A percentile compares a stretch with the other conserved stretches of the same genome.
Evolutionary conservation across 768 basidiomycete genomes (phyloP).

Genomic region (Brasilioporus rufonigricans): DNA sequence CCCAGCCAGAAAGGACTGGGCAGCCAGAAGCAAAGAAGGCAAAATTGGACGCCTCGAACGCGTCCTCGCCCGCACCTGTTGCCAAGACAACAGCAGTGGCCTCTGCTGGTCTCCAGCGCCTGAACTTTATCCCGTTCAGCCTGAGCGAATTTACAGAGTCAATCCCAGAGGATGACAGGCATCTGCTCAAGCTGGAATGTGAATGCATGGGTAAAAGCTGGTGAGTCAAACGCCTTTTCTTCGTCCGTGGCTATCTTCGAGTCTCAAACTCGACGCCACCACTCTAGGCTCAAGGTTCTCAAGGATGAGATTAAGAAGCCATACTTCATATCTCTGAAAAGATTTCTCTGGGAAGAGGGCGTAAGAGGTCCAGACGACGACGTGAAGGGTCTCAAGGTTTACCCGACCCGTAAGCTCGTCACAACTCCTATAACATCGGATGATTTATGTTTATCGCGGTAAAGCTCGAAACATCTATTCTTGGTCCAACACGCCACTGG

Average conservation of each 20-base stretch:
- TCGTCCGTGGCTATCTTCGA: background rate
- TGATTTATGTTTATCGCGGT: slow-evolving; percentile 7
- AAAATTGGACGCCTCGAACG: slow-evolving; percentile 34
- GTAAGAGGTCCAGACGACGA: slow-evolving; percentile 51
- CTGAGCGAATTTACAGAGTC: slow-evolving; percentile 49
- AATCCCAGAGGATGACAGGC: slow-evolving; percentile 54
- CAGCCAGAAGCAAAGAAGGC: slow-evolving; percentile 46
- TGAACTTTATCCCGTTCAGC: slow-evolving; percentile 74
- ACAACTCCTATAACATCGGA: slow-evolving; percentile 3
- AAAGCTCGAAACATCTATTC: slow-evolving; percentile 83
- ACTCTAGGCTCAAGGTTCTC: slow-evolving; percentile 65
- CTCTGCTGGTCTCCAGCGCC: slow-evolving; percentile 27
- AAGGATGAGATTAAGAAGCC: slow-evolving; percentile 73
- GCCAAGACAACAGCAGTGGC: slow-evolving; percentile 4
- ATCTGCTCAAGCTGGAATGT: slow-evolving; percentile 64
- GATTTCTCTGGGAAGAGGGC: slow-evolving; percentile 65
- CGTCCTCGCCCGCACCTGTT: slow-evolving; percentile 17
- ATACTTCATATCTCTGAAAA: slow-evolving; percentile 73
- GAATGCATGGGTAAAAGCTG: slow-evolving; percentile 74
- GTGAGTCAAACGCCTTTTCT: slow-evolving; percentile 31
- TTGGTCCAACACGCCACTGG: slow-evolving; percentile 87
- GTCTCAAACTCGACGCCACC: slow-evolving; percentile 7
- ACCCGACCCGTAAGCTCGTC: slow-evolving; percentile 61
- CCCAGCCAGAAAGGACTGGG: slow-evolving; percentile 16
- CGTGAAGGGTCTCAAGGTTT: slow-evolving; percentile 54